phyloP scores from a whole-genome alignment of 129 eudicot genomes.

The Artemisia tridentata region DNA sequence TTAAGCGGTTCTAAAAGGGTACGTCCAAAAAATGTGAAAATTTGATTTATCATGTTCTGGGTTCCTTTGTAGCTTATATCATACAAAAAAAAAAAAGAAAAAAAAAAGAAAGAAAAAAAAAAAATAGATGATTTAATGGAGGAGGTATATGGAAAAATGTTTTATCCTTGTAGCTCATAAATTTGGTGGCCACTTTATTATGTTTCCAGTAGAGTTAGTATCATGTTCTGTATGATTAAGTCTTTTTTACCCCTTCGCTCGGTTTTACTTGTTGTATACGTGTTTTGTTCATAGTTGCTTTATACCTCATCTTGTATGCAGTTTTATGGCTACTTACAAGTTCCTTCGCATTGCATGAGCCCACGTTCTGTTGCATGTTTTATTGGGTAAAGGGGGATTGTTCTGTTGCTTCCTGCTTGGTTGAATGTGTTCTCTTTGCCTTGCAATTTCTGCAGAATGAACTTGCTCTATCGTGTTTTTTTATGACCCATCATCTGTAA shows the following conservation, averaged over 20 bases:
- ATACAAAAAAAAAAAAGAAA: neutral
- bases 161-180: constrained; percentile 26
- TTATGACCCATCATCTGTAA: neutral
- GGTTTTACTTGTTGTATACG: neutral
- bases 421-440: neutral
- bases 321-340: constrained; percentile 9
- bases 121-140: constrained; percentile 13
- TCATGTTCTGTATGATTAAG: constrained; percentile 21
- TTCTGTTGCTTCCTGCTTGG: neutral
- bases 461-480: neutral
- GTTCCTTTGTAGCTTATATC: constrained; percentile 24
- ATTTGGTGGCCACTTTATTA: constrained; percentile 5
- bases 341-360: neutral
- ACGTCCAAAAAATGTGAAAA: constrained; percentile 29
- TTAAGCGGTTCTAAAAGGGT: constrained; percentile 27
- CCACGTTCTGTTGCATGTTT: neutral
- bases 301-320: neutral
- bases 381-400: too few relatives aligned
- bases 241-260: neutral
- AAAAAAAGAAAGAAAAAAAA: neutral
- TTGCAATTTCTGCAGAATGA: constrained; percentile 6
- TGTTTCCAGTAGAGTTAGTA: constrained; percentile 25
- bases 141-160: constrained; percentile 23
- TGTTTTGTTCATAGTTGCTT: neutral
- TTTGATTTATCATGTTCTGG: constrained; percentile 4